Evolutionary conservation across 1,139 yeast species (phyloP).

Genomic region (Suhomyces bribrorum): DNA sequence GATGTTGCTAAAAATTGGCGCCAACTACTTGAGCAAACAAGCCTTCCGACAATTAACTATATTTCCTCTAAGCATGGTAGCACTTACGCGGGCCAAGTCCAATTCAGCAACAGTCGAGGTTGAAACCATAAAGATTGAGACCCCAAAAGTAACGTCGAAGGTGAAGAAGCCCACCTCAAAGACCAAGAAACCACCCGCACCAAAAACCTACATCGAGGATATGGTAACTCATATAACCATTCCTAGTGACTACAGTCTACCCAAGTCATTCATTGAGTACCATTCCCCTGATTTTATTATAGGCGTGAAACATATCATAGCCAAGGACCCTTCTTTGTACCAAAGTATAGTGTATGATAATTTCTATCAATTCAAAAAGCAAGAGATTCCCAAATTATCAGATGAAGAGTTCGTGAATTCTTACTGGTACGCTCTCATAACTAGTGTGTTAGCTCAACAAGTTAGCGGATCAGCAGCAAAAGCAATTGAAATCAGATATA

Average conservation of each 20-base stretch:
- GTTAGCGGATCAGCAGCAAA: constrained; percentile 83
- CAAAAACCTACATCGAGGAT: constrained; percentile 29
- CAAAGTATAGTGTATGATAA: constrained; percentile 31
- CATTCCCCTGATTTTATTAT: constrained; percentile 48
- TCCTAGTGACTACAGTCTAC: constrained; percentile 35
- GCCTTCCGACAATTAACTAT: background rate
- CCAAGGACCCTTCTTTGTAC: constrained; percentile 46
- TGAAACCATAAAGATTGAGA: constrained; percentile 5
- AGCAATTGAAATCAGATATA: constrained; percentile 57
- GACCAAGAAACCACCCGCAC: constrained; percentile 1
- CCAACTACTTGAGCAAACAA: background rate
- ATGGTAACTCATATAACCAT: constrained; percentile 25
- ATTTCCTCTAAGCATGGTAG: constrained; percentile 4
- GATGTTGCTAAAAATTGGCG: background rate
- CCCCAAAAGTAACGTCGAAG: constrained; percentile 1
- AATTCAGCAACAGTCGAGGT: constrained; percentile 3
- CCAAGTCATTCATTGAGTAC: constrained; percentile 36
- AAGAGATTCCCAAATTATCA: constrained; percentile 14
- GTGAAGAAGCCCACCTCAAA: constrained; percentile 7
- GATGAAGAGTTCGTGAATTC: constrained; percentile 12
- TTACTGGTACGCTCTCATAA: constrained; percentile 42
- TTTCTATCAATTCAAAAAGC: constrained; percentile 30
- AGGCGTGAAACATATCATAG: constrained; percentile 43
- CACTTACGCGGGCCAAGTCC: constrained; percentile 4
- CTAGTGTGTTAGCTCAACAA: constrained; percentile 72